A percentile compares a stretch with the other conserved stretches of the same genome.
These are phyloP conservation scores for Pseudomonodictys pantanalensis DNA, from an alignment of 495 filamentous ascomycete species.

Conservation along the genomic window DNA sequence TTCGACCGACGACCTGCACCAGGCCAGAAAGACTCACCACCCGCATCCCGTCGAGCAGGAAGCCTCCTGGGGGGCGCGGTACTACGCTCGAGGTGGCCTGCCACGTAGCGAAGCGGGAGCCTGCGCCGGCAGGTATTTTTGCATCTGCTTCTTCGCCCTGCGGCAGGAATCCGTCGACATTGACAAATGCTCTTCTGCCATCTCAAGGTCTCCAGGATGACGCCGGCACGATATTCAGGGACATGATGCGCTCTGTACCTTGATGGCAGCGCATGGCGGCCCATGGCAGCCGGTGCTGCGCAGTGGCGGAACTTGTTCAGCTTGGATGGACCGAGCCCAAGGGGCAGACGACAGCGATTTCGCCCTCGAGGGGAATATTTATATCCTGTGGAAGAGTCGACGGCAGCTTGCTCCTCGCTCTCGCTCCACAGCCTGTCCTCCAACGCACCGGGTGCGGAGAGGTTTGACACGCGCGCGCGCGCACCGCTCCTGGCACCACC, in stretches of 20 bases:
- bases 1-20: constrained; percentile 19
- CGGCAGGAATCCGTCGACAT: constrained; percentile 17
- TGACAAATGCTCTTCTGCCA: constrained; percentile 32
- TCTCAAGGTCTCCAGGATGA: constrained; percentile 30
- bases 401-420: background rate
- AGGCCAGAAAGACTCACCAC: constrained; percentile 16
- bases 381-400: constrained; percentile 15
- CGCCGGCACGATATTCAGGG: constrained; percentile 16
- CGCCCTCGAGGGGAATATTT: constrained; percentile 25
- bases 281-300: constrained; percentile 6
- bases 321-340: constrained; percentile 29
- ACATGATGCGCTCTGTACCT: constrained; percentile 13
- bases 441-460: no score
- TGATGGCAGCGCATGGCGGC: constrained; percentile 18
- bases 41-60: constrained; percentile 8
- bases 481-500: no score
- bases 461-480: no score
- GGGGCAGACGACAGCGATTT: constrained; percentile 8
- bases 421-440: background rate
- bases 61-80: constrained; percentile 19
- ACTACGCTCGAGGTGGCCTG: constrained; percentile 20
- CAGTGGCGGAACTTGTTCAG: constrained; percentile 28
- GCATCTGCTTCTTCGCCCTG: constrained; percentile 21
- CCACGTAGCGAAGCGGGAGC: constrained; percentile 26
- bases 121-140: constrained; percentile 22